Base-by-base conservation (phyloP, 257 asterid genomes). In the Voacanga thouarsii region DNA sequence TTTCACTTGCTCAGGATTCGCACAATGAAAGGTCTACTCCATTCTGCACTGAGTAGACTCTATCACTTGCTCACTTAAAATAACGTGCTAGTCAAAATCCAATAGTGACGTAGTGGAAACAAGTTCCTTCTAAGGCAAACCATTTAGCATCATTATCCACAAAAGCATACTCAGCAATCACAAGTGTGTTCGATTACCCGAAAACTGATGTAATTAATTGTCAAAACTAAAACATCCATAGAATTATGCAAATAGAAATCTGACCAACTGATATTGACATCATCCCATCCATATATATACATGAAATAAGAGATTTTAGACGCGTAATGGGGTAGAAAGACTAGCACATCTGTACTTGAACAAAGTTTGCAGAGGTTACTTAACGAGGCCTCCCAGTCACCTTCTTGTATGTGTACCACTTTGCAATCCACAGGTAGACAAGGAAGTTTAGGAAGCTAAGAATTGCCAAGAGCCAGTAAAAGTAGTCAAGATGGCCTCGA, bases 401-500 rank as follows among this genome's bases (percentile, higher is more conserved):
- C 82, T 87, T 90, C 94, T 94, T 94, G 92, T 92, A 94, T 44
- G 80, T 86, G 79, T 86, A 86, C 75, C 77, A 80, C 6, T 82
- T 77, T 0, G 89, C 84, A 63, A 92, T 83, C 82, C 75, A 43
- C 28, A 92, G 76, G 74, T 87, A 94, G 0, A 83, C 85, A 0
- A 88, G 7, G 77, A 94, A 91, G 86, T 94, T 94, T 23, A 89
- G 23, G 37, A 79, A 14, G 76, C 97, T 92, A 24, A 90, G 90
- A 7, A 86, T 43, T 0, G 97, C 94, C 37, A 92, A 71, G 5
- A 94, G 84, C 92, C 93, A 89, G 73, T 80, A 94, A 81, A 91
- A 94, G 77, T 94, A 92, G 50, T 92, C 97, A 7, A 92, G 92
- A 79, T 89, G 97, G 2, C 98, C 98, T 56, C 90, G 67, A 78